phyloP scores from a whole-genome alignment of 2,329 filamentous ascomycete species.

The Daldinia sp. region DNA sequence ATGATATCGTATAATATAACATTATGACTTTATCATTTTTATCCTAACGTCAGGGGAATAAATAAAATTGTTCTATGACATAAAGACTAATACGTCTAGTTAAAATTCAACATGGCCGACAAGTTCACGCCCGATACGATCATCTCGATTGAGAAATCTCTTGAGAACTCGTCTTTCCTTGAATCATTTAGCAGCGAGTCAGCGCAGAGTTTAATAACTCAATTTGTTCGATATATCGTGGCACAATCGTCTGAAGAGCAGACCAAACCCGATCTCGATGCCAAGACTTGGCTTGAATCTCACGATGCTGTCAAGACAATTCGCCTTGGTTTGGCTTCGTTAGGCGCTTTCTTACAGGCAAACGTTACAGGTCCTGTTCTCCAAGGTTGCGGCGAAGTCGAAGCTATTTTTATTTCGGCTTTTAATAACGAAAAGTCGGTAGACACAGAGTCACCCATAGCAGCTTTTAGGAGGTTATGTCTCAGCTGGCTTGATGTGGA shows the following conservation, averaged over 20 bases:
- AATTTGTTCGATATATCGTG: slow-evolving; percentile 36
- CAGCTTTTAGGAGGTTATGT: slow-evolving; percentile 57
- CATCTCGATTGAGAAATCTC: slow-evolving; percentile 38
- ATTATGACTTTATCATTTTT: neutral
- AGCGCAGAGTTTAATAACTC: slow-evolving; percentile 36
- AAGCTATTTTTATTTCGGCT: slow-evolving; percentile 53
- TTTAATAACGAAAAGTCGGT: slow-evolving; percentile 36
- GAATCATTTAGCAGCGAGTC: slow-evolving; percentile 33
- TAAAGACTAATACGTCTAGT: neutral
- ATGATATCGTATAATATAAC: neutral
- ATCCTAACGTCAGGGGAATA: neutral
- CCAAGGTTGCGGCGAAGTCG: slow-evolving; percentile 44
- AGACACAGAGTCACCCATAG: slow-evolving; percentile 29
- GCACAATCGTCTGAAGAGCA: slow-evolving; percentile 7
- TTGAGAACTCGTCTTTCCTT: slow-evolving; percentile 42
- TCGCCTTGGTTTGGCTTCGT: slow-evolving; percentile 69
- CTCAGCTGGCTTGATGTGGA: slow-evolving; percentile 80
- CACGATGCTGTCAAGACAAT: slow-evolving; percentile 33
- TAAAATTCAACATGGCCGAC: neutral
- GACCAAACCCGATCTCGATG: neutral
- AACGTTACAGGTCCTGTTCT: slow-evolving; percentile 81
- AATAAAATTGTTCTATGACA: neutral
- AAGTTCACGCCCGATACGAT: slow-evolving; percentile 33
- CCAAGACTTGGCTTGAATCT: neutral
- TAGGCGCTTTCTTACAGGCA: slow-evolving; percentile 78